phyloP scores from a whole-genome alignment of 208 protist genomes.

The Trypanosomatidae sp. region DNA sequence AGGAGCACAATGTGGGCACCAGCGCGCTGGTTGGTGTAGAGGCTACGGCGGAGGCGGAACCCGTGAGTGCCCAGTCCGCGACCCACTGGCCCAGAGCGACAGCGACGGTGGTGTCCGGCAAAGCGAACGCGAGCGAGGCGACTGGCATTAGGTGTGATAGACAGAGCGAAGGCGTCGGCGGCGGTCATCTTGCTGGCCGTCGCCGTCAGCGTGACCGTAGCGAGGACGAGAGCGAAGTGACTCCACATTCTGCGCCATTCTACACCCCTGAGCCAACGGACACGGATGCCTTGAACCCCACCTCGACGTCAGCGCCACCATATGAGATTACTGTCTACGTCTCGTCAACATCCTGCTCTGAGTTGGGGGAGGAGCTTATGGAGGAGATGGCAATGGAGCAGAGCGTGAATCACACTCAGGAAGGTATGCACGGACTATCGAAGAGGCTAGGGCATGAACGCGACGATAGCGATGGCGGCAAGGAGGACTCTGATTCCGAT shows the following conservation, averaged over 20 bases:
- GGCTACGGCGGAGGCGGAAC: neutral
- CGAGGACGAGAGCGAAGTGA: neutral
- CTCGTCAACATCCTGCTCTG: slow-evolving; percentile 4
- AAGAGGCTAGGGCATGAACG: neutral
- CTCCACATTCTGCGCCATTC: neutral
- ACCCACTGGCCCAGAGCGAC: neutral
- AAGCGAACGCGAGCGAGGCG: neutral
- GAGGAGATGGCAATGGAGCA: neutral
- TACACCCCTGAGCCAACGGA: neutral
- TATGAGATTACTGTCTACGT: neutral
- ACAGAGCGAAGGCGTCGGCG: neutral
- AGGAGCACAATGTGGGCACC: neutral
- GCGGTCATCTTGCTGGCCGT: slow-evolving; percentile 3
- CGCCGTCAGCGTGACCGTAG: slow-evolving; percentile 10
- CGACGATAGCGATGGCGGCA: neutral
- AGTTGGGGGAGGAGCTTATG: neutral
- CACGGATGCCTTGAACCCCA: neutral
- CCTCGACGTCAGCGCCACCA: neutral
- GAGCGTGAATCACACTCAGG: neutral
- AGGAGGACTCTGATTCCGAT: slow-evolving; percentile 24
- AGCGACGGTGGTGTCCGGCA: neutral
- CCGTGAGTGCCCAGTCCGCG: neutral
- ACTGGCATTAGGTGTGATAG: neutral
- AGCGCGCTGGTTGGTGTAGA: neutral
- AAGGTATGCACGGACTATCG: neutral